phyloP scores from a whole-genome alignment of 78 protist species.

The Pigoraptor vietnamica region DNA sequence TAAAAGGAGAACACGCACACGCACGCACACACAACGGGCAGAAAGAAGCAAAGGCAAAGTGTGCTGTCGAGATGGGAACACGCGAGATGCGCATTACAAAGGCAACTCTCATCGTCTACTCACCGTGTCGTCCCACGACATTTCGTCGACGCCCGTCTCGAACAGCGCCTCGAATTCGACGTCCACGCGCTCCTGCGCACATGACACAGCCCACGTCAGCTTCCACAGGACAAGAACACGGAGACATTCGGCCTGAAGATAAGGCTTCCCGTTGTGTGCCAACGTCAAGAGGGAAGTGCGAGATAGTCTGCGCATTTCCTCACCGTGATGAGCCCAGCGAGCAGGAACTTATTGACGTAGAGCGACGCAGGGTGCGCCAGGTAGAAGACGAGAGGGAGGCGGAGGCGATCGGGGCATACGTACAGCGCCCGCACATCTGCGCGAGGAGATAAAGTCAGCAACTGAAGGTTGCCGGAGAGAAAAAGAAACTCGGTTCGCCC shows the following conservation, averaged over 20 bases:
- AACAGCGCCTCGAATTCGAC: conserved; percentile 37
- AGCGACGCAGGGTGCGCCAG: conserved; percentile 69
- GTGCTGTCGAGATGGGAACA: no score
- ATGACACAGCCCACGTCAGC: not conserved
- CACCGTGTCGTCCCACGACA: conserved; percentile 62
- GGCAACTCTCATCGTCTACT: not conserved
- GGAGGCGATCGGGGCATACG: conserved; percentile 32
- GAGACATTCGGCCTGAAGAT: no score
- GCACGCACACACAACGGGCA: no score
- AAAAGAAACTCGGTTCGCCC: no score
- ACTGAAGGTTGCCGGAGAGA: no score
- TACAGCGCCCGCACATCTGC: conserved; percentile 1
- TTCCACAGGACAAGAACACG: not conserved
- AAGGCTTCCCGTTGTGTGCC: no score
- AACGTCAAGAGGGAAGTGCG: no score
- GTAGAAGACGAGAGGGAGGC: conserved; percentile 72
- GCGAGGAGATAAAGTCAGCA: not conserved
- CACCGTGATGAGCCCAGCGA: conserved; percentile 36
- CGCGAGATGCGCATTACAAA: not conserved
- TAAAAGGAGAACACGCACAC: no score
- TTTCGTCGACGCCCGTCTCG: conserved; percentile 76
- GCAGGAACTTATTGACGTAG: conserved; percentile 57
- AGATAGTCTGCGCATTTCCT: not conserved
- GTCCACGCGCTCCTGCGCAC: conserved; percentile 15
- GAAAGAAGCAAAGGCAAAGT: no score